phyloP scores from a whole-genome alignment of 2,329 filamentous ascomycete species.

The Clarireedia monteithiana region DNA sequence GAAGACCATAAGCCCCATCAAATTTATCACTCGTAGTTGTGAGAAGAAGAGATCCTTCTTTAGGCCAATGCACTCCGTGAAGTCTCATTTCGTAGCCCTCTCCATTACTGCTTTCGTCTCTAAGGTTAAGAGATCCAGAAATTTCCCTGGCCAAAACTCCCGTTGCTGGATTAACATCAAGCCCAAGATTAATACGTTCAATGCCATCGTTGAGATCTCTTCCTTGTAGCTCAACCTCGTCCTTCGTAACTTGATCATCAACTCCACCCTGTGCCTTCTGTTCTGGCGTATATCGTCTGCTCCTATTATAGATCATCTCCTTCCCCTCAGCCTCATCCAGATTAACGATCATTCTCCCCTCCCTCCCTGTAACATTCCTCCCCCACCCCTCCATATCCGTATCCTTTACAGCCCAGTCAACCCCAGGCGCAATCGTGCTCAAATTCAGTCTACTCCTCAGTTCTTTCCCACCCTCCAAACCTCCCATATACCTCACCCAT shows the following conservation, averaged over 20 bases:
- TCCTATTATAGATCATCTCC: constrained; percentile 8
- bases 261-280: no score
- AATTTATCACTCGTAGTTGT: constrained; percentile 92
- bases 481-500: constrained; percentile 25
- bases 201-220: neutral
- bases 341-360: constrained; percentile 62
- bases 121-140: constrained; percentile 60
- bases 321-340: constrained; percentile 43
- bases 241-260: no score
- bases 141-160: constrained; percentile 52
- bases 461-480: constrained; percentile 16
- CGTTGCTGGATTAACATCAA: constrained; percentile 24
- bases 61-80: constrained; percentile 79
- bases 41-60: constrained; percentile 71
- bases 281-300: constrained; percentile 1
- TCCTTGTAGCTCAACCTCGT: no score
- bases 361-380: constrained; percentile 69
- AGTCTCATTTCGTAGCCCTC: constrained; percentile 73
- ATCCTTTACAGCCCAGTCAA: constrained; percentile 52
- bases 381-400: constrained; percentile 51
- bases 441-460: constrained; percentile 47
- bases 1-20: constrained; percentile 81
- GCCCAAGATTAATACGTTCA: neutral
- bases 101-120: constrained; percentile 61
- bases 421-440: constrained; percentile 53